phyloP scores from a whole-genome alignment of 2,329 filamentous ascomycete genomes.

The Neurospora sp. region DNA sequence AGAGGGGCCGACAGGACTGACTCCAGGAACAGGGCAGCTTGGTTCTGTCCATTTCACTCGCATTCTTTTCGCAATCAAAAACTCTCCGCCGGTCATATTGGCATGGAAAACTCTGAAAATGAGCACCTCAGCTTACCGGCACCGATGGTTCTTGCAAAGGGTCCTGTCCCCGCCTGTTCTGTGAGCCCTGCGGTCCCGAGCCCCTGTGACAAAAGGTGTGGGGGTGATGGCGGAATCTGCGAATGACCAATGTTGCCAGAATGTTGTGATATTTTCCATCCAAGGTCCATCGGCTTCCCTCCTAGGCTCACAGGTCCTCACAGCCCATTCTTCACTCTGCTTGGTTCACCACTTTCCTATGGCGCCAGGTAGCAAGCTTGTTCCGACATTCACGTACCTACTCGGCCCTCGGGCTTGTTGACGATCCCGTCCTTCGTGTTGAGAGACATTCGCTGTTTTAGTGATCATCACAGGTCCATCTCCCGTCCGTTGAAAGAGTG shows the following conservation, averaged over 20 bases:
- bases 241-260: slow-evolving; percentile 15
- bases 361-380: background rate
- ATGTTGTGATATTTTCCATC: slow-evolving; percentile 18
- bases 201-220: slow-evolving; percentile 12
- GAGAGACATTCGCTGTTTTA: background rate
- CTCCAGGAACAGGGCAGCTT: background rate
- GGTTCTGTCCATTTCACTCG: background rate
- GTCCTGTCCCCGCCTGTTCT: background rate
- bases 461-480: background rate
- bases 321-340: background rate
- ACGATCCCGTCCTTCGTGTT: background rate
- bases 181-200: background rate
- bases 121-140: background rate
- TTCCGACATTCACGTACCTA: background rate
- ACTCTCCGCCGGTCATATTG: background rate
- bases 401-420: background rate
- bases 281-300: background rate
- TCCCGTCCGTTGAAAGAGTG: background rate
- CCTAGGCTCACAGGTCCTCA: background rate
- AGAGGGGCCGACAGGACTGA: background rate
- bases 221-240: slow-evolving; percentile 13
- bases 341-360: background rate
- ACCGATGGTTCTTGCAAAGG: background rate
- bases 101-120: background rate
- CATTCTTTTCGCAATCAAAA: background rate